Base-by-base conservation (phyloP, 2,329 filamentous ascomycete genomes). In the Exophiala bonariae region DNA sequence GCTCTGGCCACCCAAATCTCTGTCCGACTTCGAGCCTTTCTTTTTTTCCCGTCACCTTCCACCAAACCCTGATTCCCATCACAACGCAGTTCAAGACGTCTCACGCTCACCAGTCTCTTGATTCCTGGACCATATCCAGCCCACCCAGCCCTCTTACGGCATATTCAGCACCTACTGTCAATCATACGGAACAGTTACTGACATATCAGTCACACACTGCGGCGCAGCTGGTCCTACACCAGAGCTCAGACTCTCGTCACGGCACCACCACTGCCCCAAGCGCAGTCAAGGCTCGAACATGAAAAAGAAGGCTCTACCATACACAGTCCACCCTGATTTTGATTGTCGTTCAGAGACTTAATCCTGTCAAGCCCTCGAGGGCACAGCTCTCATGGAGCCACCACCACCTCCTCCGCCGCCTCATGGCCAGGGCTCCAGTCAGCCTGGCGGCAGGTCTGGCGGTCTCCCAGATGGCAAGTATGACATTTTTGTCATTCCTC, bases 401-500 rank as follows among this genome's bases (percentile, higher is more conserved):
- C 86, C 86, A 23, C 82, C 83, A 54, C 90, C 90, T 56, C 89
- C 89, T 58, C 88, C 87, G 57, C 90, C 90, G 64, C 89, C 89
- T 55, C 90, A 96, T 72, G 89, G 90, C 69, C 78, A 83, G 63
- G 85, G 83, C 58, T 87, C 89, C 40, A 19, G 17, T n/a, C 85
- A 85, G 66, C 81, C 80, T 16, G 77, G 81, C 41, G 33, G 38
- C 33, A 52, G 50, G 41, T 77, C 81, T 30, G 74, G 75, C 19
- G 86, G 87, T 47, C 75, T 96, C 38, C 92, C 92, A 2, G 79
- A 87, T 1, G 91, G 92, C 45, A 95, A 93, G 65, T 97, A 96
- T 70, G 92, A 97, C 73, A 95, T 97, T 64, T 96, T 96, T 73
- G 86, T 96, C 66, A 91, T 97, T 62, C 92, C 92, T 6, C 89